These are phyloP conservation scores for Aspergillus campestris DNA, from an alignment of 495 filamentous ascomycete species.

Conservation along the genomic window DNA sequence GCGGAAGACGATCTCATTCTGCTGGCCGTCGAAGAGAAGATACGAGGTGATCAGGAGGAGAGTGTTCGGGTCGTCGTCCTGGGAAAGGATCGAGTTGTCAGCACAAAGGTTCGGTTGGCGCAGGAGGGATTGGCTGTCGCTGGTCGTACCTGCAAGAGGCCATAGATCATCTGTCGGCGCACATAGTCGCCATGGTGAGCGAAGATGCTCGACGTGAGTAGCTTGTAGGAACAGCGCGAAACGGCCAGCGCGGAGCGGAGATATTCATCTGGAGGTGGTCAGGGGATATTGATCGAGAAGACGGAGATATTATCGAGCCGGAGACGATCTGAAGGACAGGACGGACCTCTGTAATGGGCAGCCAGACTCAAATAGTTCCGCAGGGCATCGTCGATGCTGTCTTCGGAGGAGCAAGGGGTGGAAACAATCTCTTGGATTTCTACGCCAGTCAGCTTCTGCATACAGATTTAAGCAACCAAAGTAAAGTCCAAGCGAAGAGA, in stretches of 20 bases:
- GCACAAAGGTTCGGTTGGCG: neutral
- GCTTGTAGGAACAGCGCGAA: slow-evolving; percentile 71
- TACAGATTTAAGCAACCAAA: neutral
- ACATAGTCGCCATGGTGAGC: slow-evolving; percentile 71
- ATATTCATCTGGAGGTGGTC: slow-evolving; percentile 53
- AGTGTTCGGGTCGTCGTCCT: slow-evolving; percentile 71
- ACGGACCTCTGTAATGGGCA: slow-evolving; percentile 60
- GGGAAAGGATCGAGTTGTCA: neutral
- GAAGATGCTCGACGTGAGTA: slow-evolving; percentile 72
- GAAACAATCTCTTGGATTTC: slow-evolving; percentile 78
- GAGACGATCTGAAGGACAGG: neutral
- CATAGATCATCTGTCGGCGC: slow-evolving; percentile 85
- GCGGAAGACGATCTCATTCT: slow-evolving; percentile 69
- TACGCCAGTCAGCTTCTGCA: slow-evolving; percentile 21
- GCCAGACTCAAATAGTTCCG: slow-evolving; percentile 76
- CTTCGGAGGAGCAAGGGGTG: slow-evolving; percentile 60
- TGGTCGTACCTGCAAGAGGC: slow-evolving; percentile 64
- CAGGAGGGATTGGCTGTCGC: no score
- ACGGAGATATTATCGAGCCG: neutral
- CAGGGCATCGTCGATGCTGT: slow-evolving; percentile 77
- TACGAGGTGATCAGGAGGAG: slow-evolving; percentile 79
- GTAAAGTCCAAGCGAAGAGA: neutral
- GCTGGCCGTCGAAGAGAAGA: slow-evolving; percentile 81
- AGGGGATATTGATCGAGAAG: neutral
- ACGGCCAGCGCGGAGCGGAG: slow-evolving; percentile 79